Evolutionary conservation across 768 basidiomycete species (phyloP).

Genomic region (Auriscalpium vulgare): DNA sequence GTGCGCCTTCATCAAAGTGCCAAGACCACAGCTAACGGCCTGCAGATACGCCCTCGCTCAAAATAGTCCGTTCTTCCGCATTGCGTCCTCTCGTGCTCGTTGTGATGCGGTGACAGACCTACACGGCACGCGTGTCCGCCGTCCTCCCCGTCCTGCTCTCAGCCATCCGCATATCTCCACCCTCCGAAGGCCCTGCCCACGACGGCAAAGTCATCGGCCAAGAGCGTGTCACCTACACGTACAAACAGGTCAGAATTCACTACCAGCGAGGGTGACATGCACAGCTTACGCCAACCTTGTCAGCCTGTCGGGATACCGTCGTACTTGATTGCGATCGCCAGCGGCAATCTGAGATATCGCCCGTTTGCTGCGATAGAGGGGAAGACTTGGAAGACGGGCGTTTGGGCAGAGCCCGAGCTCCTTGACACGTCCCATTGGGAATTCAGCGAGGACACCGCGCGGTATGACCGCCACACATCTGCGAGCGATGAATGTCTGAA

Average conservation of each 20-base stretch:
- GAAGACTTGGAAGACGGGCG: conserved; percentile 71
- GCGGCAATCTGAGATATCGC: conserved; percentile 72
- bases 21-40: not conserved
- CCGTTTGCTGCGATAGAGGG: conserved; percentile 52
- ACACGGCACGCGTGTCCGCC: conserved; percentile 69
- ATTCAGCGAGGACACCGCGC: conserved; percentile 79
- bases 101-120: conserved; percentile 45
- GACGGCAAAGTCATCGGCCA: conserved; percentile 67
- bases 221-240: conserved; percentile 67
- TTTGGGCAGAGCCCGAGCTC: conserved; percentile 87
- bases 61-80: conserved; percentile 47
- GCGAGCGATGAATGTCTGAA: not conserved
- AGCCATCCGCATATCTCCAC: conserved; percentile 72
- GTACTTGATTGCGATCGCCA: conserved; percentile 89
- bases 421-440: conserved; percentile 79
- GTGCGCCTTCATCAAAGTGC: not conserved
- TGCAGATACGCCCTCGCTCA: conserved; percentile 81
- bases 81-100: not conserved
- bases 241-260: conserved; percentile 53
- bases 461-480: conserved; percentile 30
- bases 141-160: conserved; percentile 84
- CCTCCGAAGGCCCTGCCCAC: conserved; percentile 60
- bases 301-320: conserved; percentile 83
- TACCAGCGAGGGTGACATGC: not conserved
- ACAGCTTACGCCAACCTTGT: not conserved